Conservation (phyloP, 139 green algal species). For the Cymbomonas tetramitiformis region DNA sequence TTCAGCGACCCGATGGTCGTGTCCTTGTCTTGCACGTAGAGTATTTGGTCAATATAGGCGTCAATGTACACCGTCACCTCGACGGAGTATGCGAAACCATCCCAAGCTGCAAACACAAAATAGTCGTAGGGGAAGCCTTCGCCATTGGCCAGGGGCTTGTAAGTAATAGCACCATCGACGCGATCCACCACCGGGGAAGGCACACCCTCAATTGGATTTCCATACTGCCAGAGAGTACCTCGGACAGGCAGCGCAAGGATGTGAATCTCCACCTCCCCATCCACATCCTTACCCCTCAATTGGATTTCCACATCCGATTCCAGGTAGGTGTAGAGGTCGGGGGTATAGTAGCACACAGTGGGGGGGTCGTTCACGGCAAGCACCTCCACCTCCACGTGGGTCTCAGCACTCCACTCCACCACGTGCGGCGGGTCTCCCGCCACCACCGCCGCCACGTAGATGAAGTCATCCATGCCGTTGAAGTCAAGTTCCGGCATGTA, state of each 20-base stretch:
- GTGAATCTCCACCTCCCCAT: not conserved
- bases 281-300: not conserved
- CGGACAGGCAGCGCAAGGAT: not conserved
- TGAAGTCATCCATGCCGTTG: not conserved
- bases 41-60: too few relatives aligned
- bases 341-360: not conserved
- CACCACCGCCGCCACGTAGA: not conserved
- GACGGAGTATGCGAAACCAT: not conserved
- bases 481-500: conserved; percentile 3
- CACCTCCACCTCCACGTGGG: not conserved
- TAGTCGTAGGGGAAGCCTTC: not conserved
- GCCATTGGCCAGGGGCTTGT: not conserved
- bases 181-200: not conserved
- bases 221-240: not conserved
- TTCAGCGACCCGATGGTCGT: not conserved
- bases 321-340: not conserved
- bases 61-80: not conserved
- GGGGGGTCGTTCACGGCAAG: not conserved
- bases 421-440: too few relatives aligned
- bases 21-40: too few relatives aligned
- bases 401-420: too few relatives aligned
- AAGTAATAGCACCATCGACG: not conserved
- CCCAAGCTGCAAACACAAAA: not conserved
- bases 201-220: not conserved
- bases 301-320: not conserved